These are phyloP conservation scores for Rhizopus sp. DNA, from an alignment of 371 early-diverging fungal species.

Conservation along the genomic window DNA sequence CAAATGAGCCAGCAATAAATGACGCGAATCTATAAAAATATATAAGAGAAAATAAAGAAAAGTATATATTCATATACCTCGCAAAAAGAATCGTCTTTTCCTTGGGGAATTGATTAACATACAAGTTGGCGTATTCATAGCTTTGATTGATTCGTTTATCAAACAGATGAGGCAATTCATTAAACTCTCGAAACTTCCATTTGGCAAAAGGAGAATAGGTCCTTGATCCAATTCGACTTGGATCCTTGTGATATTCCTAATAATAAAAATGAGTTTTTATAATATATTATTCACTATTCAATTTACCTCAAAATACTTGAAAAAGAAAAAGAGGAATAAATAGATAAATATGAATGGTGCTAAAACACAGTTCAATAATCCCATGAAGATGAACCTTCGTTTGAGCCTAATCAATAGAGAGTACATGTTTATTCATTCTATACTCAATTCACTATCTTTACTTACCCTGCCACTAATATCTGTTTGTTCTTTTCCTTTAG, in stretches of 20 bases:
- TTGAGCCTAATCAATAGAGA: constrained; percentile 55
- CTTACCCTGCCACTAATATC: constrained; percentile 63
- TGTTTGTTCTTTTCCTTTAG: constrained; percentile 65
- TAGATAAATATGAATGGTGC: constrained; percentile 89
- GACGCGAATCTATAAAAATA: constrained; percentile 72
- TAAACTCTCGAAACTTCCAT: constrained; percentile 96
- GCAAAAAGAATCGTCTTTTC: constrained; percentile 77
- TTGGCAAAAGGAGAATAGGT: constrained; percentile 84
- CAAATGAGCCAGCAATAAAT: constrained; percentile 90
- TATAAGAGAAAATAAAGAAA: not conserved
- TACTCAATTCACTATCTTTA: not conserved
- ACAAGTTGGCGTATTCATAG: constrained; percentile 74
- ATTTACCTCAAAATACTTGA: constrained; percentile 92
- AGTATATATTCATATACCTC: constrained; percentile 49
- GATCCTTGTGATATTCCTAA: constrained; percentile 88
- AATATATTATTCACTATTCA: not conserved
- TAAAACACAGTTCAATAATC: constrained; percentile 77
- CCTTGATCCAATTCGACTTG: constrained; percentile 79
- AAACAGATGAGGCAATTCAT: constrained; percentile 94
- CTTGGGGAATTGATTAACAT: constrained; percentile 90
- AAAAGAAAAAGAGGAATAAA: constrained; percentile 83
- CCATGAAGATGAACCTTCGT: constrained; percentile 87
- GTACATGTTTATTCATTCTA: not conserved
- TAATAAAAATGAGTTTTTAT: not conserved
- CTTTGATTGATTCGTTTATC: constrained; percentile 73